These are phyloP conservation scores for Fusarium papillatum DNA, from an alignment of 2,329 filamentous ascomycete genomes.

Conservation along the genomic window DNA sequence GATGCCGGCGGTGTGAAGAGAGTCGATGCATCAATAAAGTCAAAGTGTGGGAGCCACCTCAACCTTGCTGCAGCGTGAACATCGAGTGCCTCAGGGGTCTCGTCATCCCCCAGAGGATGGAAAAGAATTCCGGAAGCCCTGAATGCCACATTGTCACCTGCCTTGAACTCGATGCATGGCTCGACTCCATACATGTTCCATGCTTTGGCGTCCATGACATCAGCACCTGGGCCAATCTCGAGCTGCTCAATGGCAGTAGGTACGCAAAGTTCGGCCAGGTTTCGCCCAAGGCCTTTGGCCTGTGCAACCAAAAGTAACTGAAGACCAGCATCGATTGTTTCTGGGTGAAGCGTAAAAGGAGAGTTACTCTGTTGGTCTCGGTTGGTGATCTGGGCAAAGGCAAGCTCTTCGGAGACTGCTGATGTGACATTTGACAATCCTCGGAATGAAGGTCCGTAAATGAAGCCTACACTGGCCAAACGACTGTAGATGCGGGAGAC, in stretches of 20 bases:
- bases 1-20: constrained; percentile 8
- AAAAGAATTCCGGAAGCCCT: constrained; percentile 2
- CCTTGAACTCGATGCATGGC: constrained; percentile 4
- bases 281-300: constrained; percentile 1
- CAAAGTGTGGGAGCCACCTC: constrained; percentile 21
- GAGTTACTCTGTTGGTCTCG: not conserved
- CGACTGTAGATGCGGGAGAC: not conserved
- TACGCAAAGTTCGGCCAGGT: not conserved
- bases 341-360: constrained; percentile 18
- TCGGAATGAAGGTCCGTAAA: constrained; percentile 11
- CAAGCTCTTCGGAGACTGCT: not conserved
- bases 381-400: not conserved
- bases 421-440: not conserved
- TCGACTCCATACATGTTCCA: constrained; percentile 4
- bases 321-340: constrained; percentile 14
- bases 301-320: constrained; percentile 3
- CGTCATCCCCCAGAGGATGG: constrained; percentile 2
- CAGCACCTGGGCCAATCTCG: constrained; percentile 2
- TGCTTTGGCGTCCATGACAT: constrained; percentile 8
- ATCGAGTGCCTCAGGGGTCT: not conserved
- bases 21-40: constrained; percentile 1
- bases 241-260: constrained; percentile 16
- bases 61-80: constrained; percentile 8
- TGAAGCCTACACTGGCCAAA: constrained; percentile 1
- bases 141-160: not conserved